Conservation (phyloP, 345 rosid species). For the Reutealis trisperma region DNA sequence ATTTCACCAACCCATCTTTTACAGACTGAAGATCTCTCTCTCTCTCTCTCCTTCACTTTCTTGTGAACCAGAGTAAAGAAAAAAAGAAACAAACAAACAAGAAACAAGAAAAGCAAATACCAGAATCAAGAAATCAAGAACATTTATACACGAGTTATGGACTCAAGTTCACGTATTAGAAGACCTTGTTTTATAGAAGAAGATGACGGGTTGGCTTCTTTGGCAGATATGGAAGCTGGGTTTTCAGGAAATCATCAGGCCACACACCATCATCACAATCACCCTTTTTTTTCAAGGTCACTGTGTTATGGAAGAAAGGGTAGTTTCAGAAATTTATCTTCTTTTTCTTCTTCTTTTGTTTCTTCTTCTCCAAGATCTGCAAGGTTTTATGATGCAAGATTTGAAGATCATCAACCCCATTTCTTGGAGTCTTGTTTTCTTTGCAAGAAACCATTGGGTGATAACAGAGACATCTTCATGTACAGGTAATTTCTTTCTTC, state of each 20-base stretch:
- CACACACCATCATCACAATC: not conserved
- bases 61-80: not conserved
- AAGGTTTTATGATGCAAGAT: slow-evolving; percentile 67
- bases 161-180: not conserved
- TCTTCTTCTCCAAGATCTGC: slow-evolving; percentile 58
- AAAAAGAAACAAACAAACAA: not conserved
- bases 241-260: slow-evolving; percentile 36
- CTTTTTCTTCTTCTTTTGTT: slow-evolving; percentile 23
- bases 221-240: slow-evolving; percentile 69
- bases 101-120: too few species aligned
- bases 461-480: slow-evolving; percentile 78
- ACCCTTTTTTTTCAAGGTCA: slow-evolving; percentile 38
- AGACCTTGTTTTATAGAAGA: slow-evolving; percentile 55
- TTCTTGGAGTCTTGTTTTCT: slow-evolving; percentile 70
- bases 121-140: not conserved
- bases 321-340: slow-evolving; percentile 44
- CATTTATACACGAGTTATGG: not conserved
- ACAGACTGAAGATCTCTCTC: not conserved
- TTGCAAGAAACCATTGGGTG: slow-evolving; percentile 69
- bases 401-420: slow-evolving; percentile 56
- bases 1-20: slow-evolving; percentile 12
- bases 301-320: slow-evolving; percentile 39
- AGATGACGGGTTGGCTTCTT: slow-evolving; percentile 57
- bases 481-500: slow-evolving; percentile 48
- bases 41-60: too few species aligned